phyloP scores from a whole-genome alignment of 2,329 filamentous ascomycete genomes.

The Sarocladium brachiariae region DNA sequence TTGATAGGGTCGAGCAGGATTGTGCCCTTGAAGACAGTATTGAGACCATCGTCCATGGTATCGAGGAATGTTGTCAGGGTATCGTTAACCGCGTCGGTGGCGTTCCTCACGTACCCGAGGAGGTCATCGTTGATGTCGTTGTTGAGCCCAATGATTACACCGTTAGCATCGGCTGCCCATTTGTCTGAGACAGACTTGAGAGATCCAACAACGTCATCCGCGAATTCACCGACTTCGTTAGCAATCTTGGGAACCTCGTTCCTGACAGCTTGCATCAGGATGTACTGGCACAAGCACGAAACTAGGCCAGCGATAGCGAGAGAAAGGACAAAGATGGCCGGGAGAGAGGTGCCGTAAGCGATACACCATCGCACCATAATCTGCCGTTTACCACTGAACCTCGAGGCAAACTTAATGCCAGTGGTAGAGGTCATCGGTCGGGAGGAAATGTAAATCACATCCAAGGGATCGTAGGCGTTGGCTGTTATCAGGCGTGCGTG shows the following conservation, averaged over 20 bases:
- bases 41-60: constrained; percentile 67
- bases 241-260: constrained; percentile 71
- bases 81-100: constrained; percentile 73
- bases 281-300: constrained; percentile 73
- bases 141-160: constrained; percentile 64
- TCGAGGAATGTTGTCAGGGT: constrained; percentile 79
- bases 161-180: constrained; percentile 74
- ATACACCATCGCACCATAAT: constrained; percentile 75
- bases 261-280: constrained; percentile 67
- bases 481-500: constrained; percentile 59
- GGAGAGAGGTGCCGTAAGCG: constrained; percentile 78
- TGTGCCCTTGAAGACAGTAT: constrained; percentile 74
- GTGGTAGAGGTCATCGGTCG: constrained; percentile 67
- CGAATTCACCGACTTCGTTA: constrained; percentile 69
- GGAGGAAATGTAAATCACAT: constrained; percentile 81
- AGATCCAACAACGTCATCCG: constrained; percentile 66
- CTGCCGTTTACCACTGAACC: constrained; percentile 59
- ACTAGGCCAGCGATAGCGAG: constrained; percentile 77
- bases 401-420: constrained; percentile 64
- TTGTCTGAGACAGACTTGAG: constrained; percentile 65
- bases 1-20: constrained; percentile 70
- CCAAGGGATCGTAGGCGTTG: constrained; percentile 70
- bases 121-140: constrained; percentile 75
- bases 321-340: constrained; percentile 79
- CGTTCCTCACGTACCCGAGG: constrained; percentile 79